phyloP scores from a whole-genome alignment of 441 rosid species.

The Adansonia madagascariensis region DNA sequence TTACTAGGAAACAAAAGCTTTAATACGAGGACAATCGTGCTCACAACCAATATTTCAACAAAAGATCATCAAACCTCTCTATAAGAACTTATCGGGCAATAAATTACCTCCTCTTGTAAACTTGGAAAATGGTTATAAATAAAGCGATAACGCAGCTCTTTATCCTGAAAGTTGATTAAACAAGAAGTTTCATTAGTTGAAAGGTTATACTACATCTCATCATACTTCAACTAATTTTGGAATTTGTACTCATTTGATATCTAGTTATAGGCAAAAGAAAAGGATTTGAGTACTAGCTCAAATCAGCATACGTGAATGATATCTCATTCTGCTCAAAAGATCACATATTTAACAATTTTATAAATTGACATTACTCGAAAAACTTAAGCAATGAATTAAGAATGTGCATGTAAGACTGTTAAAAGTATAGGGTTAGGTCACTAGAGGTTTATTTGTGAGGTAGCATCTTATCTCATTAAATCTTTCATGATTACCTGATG shows the following conservation, averaged over 20 bases:
- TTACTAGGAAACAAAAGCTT: neutral
- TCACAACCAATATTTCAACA: slow-evolving; percentile 12
- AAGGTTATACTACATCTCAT: neutral
- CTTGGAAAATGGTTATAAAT: slow-evolving; percentile 66
- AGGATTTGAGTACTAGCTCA: neutral
- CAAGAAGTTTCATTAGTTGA: slow-evolving; percentile 23
- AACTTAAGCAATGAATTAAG: neutral
- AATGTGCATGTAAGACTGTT: neutral
- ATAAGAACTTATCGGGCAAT: slow-evolving; percentile 30
- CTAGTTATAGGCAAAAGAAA: slow-evolving; percentile 1
- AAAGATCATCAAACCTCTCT: slow-evolving; percentile 24
- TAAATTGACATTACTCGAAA: slow-evolving; percentile 6
- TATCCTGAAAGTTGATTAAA: slow-evolving; percentile 61
- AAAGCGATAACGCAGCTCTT: slow-evolving; percentile 84
- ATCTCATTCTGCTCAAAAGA: neutral
- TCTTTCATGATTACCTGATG: slow-evolving; percentile 66
- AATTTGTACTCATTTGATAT: neutral
- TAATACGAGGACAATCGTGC: neutral
- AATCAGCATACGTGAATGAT: neutral
- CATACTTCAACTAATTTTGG: neutral
- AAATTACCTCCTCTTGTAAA: slow-evolving; percentile 68
- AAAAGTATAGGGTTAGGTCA: neutral
- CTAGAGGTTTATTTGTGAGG: neutral
- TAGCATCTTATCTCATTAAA: neutral
- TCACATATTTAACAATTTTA: neutral